Conservation (phyloP, 2,329 filamentous ascomycete species). For the Pseudogymnoascus sp. region DNA sequence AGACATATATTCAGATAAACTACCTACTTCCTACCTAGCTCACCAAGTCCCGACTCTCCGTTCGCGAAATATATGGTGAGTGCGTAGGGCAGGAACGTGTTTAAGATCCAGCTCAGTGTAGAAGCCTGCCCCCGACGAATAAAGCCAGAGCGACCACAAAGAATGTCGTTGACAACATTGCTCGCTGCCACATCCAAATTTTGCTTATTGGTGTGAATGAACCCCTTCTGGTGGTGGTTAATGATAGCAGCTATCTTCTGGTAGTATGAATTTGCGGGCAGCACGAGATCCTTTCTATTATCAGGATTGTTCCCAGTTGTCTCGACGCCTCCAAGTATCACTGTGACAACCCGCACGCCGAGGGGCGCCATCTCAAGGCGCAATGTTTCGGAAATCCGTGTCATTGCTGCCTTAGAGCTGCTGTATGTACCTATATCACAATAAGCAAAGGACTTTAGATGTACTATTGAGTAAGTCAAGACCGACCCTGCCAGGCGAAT, state of each 20-base stretch:
- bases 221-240: neutral
- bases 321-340: conserved; percentile 1
- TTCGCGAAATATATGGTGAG: neutral
- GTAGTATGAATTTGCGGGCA: conserved; percentile 16
- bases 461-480: neutral
- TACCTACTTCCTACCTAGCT: neutral
- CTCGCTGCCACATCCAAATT: neutral
- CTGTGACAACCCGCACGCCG: conserved; percentile 17
- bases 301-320: conserved; percentile 11
- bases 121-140: neutral
- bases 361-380: conserved; percentile 18
- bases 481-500: conserved; percentile 11
- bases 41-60: neutral
- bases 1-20: neutral
- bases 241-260: neutral
- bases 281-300: neutral
- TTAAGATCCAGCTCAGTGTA: neutral
- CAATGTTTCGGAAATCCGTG: conserved; percentile 17
- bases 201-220: neutral
- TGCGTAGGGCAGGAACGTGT: neutral
- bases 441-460: neutral
- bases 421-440: conserved; percentile 13
- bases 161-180: neutral
- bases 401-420: conserved; percentile 18
- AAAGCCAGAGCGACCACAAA: neutral